A percentile compares a stretch with the other conserved stretches of the same genome.
Evolutionary conservation across 169 alveolate species (phyloP).

Genomic region (Babesia ovis): DNA sequence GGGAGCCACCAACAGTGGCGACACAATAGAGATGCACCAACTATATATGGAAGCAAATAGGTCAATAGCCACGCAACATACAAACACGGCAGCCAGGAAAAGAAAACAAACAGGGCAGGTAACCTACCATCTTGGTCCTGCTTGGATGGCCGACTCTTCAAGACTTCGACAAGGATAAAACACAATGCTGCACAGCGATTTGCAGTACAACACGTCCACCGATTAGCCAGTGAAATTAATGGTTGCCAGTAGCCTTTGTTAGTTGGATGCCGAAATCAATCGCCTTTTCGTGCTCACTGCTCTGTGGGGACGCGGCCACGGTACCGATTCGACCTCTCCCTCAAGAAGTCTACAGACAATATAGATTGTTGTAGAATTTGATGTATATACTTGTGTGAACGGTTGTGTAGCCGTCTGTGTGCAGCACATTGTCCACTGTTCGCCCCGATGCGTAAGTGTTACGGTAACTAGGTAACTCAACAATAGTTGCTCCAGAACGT

Average conservation of each 20-base stretch:
- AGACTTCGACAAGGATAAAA: background rate
- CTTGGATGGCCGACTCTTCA: background rate
- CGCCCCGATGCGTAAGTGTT: background rate
- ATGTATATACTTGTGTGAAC: too few relatives aligned
- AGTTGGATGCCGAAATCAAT: background rate
- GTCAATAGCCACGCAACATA: background rate
- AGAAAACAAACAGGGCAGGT: background rate
- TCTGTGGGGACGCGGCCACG: constrained; percentile 26
- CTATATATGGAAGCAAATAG: too few relatives aligned
- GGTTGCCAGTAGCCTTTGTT: background rate
- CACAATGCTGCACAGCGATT: background rate
- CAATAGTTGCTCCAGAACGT: background rate
- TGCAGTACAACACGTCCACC: background rate
- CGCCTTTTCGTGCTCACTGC: background rate
- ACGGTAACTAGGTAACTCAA: background rate
- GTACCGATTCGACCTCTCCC: background rate
- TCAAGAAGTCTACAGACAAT: background rate
- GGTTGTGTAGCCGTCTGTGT: background rate
- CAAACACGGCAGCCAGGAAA: background rate
- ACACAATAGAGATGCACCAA: too few relatives aligned
- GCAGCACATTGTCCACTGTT: background rate
- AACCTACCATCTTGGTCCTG: constrained; percentile 4
- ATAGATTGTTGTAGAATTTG: too few relatives aligned
- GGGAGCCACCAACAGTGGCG: too few relatives aligned
- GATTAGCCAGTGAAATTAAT: background rate